Evolutionary conservation across 129 eudicot species (phyloP), one percentile per base, ranked within the genome.

Genomic region (Ambrosia artemisiifolia): DNA sequence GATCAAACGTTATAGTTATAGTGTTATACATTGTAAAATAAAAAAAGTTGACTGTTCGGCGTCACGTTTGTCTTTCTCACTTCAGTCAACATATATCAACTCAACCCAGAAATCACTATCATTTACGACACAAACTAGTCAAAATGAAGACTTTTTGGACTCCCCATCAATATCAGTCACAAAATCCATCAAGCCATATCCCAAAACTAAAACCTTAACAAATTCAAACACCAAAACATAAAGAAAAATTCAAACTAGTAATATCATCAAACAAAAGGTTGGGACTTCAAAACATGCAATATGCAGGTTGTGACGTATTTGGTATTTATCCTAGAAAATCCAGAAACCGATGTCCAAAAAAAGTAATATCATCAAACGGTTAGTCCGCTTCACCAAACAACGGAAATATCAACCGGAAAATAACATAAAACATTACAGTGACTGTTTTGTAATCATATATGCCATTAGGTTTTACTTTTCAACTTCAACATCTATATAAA

Each of bases 101-200:
- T 72, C 51, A 42, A 14, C 65, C 63, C 67, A 57, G 2, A 44
- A 72, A 44, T n/a, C 67, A 43, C n/a, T 46, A n/a, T 30, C 43
- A 10, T 16, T 47, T 4, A 69, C 50, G 62, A 48, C 54, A 63
- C 10, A 1, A 17, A 32, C 33, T 43, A 44, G 34, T 20, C 38
- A 43, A 43, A 36, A 46, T n/a, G 57, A 24, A 24, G 24, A 7
- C 7, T 57, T 11, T 57, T 57, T 57, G 38, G 16, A 57, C 36
- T 57, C 63, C 38, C 55, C 19, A 20, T 24, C 38, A 65, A 16
- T 17, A 19, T 28, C 24, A 5, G 43, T 32, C 32, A 60, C 40
- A 32, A 60, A 32, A 16, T 74, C 64, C 36, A 75, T 51, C 46
- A 65, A 75, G 43, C 72, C 44, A 53, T 64, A 28, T 63, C 64